Evolutionary conservation across 495 filamentous ascomycete species (phyloP).

Genomic region (Peziza echinospora): DNA sequence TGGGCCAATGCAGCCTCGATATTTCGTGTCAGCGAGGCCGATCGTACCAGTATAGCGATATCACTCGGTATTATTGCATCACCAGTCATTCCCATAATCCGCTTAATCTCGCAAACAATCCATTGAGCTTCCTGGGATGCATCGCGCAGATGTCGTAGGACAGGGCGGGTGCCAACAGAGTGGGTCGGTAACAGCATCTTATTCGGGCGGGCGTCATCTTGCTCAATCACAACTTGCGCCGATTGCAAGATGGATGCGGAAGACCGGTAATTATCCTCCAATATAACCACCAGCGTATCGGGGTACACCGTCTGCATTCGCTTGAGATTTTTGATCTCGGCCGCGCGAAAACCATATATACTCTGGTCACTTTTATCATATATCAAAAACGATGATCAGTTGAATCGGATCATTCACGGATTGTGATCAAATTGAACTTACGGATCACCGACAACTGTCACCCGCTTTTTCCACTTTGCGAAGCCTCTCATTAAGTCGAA

Average conservation of each 20-base stretch:
- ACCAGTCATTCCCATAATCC: conserved; percentile 48
- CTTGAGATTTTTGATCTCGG: conserved; percentile 76
- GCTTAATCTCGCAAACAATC: conserved; percentile 70
- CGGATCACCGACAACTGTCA: conserved; percentile 92
- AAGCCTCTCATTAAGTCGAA: conserved; percentile 89
- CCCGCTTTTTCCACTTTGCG: conserved; percentile 43
- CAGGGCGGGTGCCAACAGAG: conserved; percentile 56
- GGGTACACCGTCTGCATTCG: conserved; percentile 56
- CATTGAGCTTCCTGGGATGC: conserved; percentile 59
- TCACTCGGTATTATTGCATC: conserved; percentile 51
- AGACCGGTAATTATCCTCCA: conserved; percentile 95
- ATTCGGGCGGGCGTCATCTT: conserved; percentile 57
- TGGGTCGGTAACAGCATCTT: conserved; percentile 69
- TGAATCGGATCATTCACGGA: too few relatives aligned
- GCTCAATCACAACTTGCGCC: conserved; percentile 74
- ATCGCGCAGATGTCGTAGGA: conserved; percentile 56
- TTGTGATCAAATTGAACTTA: too few relatives aligned
- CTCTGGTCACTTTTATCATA: conserved; percentile 74
- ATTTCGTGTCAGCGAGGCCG: conserved; percentile 58
- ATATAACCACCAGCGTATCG: conserved; percentile 54
- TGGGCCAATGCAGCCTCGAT: conserved; percentile 72
- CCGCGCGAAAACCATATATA: conserved; percentile 95
- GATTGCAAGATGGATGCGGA: conserved; percentile 68
- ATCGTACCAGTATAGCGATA: conserved; percentile 68
- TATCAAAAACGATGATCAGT: too few relatives aligned